A percentile compares a stretch with the other conserved stretches of the same genome.
These are phyloP conservation scores for Penicillium sumatraense DNA, from an alignment of 2,329 filamentous ascomycete species.

Conservation along the genomic window DNA sequence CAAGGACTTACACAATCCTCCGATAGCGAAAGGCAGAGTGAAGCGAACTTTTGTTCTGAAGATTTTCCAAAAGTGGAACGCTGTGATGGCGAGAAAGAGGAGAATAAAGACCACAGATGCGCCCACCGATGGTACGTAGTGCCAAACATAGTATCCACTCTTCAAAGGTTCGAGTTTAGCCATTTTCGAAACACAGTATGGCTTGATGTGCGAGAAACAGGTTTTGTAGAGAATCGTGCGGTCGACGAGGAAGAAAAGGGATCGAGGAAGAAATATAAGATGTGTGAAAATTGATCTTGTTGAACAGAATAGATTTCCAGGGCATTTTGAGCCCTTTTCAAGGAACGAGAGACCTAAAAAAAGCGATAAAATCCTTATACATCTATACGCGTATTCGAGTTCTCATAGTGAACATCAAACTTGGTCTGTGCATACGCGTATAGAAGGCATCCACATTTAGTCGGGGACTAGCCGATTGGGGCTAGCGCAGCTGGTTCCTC, in stretches of 20 bases:
- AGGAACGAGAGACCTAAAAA: background rate
- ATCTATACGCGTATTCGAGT: background rate
- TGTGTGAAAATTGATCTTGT: no score
- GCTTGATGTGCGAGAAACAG: background rate
- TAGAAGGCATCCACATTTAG: background rate
- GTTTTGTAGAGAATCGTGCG: background rate
- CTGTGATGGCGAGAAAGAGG: constrained; percentile 33
- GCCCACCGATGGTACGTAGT: constrained; percentile 33
- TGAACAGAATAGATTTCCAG: no score
- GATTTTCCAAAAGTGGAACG: constrained; percentile 34
- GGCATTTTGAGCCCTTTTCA: no score
- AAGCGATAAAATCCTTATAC: background rate
- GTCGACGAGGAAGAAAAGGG: background rate
- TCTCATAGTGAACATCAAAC: background rate
- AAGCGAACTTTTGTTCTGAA: constrained; percentile 33
- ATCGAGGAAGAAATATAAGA: background rate
- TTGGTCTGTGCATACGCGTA: background rate
- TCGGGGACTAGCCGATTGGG: background rate
- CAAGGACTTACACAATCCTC: constrained; percentile 39
- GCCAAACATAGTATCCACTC: constrained; percentile 29
- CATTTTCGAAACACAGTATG: constrained; percentile 16
- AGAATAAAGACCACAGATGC: constrained; percentile 29
- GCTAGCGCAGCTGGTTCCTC: background rate
- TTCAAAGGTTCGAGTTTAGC: constrained; percentile 21
- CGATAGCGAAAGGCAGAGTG: constrained; percentile 39